Percentiles rank a stretch among this genome's conserved stretches.
These are phyloP conservation scores for Oryza meyeriana DNA, from an alignment of 176 grass and related monocot genomes.

Conservation along the genomic window DNA sequence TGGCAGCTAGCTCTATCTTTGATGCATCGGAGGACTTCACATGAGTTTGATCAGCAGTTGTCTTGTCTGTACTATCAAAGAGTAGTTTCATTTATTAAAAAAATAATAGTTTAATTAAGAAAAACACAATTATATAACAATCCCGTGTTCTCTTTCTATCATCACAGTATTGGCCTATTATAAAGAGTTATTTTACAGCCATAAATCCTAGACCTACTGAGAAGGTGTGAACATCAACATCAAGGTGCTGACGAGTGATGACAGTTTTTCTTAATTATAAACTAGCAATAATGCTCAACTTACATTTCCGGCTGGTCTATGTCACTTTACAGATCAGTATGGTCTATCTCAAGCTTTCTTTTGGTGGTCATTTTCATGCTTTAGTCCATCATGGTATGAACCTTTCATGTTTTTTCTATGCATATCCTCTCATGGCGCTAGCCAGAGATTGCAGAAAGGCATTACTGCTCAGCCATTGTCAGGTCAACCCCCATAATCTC, in stretches of 20 bases:
- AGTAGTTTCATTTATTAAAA: neutral
- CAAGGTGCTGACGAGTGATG: constrained; percentile 1
- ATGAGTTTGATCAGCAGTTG: neutral
- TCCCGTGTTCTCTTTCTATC: neutral
- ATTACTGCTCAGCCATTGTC: constrained; percentile 24
- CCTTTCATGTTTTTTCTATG: constrained; percentile 35
- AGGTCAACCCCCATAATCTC: constrained; percentile 49
- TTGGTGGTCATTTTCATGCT: constrained; percentile 36
- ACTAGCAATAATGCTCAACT: constrained; percentile 22
- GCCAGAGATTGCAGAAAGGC: constrained; percentile 24
- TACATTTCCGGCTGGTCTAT: constrained; percentile 26
- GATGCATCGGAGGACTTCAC: neutral
- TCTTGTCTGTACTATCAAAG: neutral
- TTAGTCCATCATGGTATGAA: constrained; percentile 37
- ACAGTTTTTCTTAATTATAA: constrained; percentile 22
- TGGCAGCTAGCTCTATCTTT: constrained; percentile 14
- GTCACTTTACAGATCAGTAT: constrained; percentile 49
- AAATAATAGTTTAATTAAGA: neutral
- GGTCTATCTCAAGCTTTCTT: constrained; percentile 42
- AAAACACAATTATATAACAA: neutral
- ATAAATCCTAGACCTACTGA: neutral
- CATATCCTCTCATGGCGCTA: constrained; percentile 31
- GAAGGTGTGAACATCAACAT: constrained; percentile 18
- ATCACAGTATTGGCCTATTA: neutral
- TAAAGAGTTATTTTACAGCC: neutral